Base-by-base conservation (phyloP, 176 grass and related monocot species). In the Carex scoparia region DNA sequence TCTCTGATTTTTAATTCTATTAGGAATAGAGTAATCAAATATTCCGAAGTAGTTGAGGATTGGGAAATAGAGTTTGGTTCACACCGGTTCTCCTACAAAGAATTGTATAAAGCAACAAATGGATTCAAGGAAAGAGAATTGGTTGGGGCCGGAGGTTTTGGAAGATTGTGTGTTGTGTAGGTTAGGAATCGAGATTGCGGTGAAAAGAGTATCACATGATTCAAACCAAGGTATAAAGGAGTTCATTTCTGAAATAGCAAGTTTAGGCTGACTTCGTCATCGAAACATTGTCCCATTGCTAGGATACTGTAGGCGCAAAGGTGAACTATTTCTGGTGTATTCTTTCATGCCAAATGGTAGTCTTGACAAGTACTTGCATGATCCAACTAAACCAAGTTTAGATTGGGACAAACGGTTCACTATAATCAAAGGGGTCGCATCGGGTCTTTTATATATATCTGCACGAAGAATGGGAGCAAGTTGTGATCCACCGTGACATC, bases 71-170 rank as follows among this genome's bases (percentile, higher is more conserved):
- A 65, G 7, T 88, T 85, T 11, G 65, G 87, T 9, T 64, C 88
- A 2, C 83, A 92, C n/a, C 67, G 91, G 7, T 92, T 90, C 4
- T 8, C 55, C 10, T 92, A 92, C 75, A 88, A 81, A 80, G 88
- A 90, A 28, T 80, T 92, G 18, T 90, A 88, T 55, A 7, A 65
- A 13, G 91, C 91, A 2, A 92, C 91, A 27, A 79, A 80, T 16
- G 91, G 91, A 0, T 92, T 92, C 73, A 86, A 65, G 38, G 83
- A 88, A 40, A 80, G 57, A 19, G 51, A 61, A 12, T 4, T 92
- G 66, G 79, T 92, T n/a, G 88, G 91, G 5, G 66, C 18, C 18
- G 91, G 91, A 33, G 91, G 91, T 4, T 92, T 92, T 23, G 88
- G 91, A 11, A 73, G 61, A 12, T 88, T 92, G 91, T 7, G 78